These are phyloP conservation scores for Thinopyrum elongatum DNA, from an alignment of 176 grass and related monocot genomes.

Conservation along the genomic window DNA sequence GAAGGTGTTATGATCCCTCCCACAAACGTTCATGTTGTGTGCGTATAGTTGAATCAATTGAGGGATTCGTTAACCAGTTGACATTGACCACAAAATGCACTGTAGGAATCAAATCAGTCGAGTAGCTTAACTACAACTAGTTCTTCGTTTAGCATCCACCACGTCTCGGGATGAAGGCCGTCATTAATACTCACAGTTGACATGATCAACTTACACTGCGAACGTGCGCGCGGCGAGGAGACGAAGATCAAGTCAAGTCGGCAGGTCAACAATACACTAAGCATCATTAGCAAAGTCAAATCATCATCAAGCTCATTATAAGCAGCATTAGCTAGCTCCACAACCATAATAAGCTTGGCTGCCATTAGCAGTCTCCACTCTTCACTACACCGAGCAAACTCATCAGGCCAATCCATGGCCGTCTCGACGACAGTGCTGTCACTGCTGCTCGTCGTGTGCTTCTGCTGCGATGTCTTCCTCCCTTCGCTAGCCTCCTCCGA, in stretches of 20 bases:
- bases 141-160: background rate
- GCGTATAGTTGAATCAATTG: no score
- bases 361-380: background rate
- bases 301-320: background rate
- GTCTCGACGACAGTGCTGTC: background rate
- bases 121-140: no score
- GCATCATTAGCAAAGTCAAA: background rate
- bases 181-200: background rate
- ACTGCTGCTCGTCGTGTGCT: background rate
- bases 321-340: background rate
- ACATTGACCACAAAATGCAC: no score
- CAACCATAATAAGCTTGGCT: background rate
- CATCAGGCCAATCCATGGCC: background rate
- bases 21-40: no score
- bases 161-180: background rate
- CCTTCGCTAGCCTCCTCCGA: constrained; percentile 20
- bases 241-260: background rate
- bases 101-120: no score
- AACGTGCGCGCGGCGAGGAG: background rate
- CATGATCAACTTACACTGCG: background rate
- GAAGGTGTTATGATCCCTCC: no score
- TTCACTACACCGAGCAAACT: background rate
- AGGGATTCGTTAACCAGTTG: no score
- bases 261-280: background rate
- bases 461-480: background rate